phyloP scores from a whole-genome alignment of 495 filamentous ascomycete genomes.

The Talaromyces ruber region DNA sequence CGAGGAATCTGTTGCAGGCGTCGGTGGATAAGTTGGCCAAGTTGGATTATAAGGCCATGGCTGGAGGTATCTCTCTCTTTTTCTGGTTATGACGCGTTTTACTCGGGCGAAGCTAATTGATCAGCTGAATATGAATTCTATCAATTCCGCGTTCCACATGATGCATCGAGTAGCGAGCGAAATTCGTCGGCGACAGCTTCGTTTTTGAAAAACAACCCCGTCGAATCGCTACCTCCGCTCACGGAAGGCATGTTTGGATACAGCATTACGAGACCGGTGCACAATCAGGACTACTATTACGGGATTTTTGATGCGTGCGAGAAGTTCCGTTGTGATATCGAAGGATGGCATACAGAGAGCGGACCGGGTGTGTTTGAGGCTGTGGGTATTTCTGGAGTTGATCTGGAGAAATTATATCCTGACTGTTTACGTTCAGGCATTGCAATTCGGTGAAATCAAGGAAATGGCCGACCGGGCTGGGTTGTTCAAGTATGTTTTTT shows the following conservation, averaged over 20 bases:
- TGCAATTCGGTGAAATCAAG: constrained; percentile 76
- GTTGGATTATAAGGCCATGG: constrained; percentile 74
- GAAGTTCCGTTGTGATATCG: constrained; percentile 73
- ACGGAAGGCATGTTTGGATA: constrained; percentile 99
- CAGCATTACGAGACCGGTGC: constrained; percentile 81
- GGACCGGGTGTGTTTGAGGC: constrained; percentile 96
- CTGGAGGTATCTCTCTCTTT: constrained; percentile 55
- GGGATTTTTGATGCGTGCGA: constrained; percentile 78
- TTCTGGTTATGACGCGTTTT: not conserved
- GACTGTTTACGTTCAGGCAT: constrained; percentile 37
- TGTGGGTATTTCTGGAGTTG: constrained; percentile 30
- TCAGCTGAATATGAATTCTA: constrained; percentile 97
- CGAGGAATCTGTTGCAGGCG: constrained; percentile 64
- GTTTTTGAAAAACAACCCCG: constrained; percentile 66
- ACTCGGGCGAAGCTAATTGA: not conserved
- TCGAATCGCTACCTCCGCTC: constrained; percentile 60
- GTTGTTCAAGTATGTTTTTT: constrained; percentile 74
- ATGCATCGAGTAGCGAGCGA: constrained; percentile 36
- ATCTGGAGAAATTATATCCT: constrained; percentile 2
- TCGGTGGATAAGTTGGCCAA: constrained; percentile 56
- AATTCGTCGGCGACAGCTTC: constrained; percentile 63
- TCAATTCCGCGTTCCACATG: constrained; percentile 68
- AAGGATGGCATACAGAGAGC: constrained; percentile 97
- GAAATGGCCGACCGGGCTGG: constrained; percentile 86
- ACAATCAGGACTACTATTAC: constrained; percentile 94